Percentiles rank a stretch among this genome's conserved stretches.
Evolutionary conservation across 805 yeast genomes (phyloP).

Genomic region (Candida stauntonica): DNA sequence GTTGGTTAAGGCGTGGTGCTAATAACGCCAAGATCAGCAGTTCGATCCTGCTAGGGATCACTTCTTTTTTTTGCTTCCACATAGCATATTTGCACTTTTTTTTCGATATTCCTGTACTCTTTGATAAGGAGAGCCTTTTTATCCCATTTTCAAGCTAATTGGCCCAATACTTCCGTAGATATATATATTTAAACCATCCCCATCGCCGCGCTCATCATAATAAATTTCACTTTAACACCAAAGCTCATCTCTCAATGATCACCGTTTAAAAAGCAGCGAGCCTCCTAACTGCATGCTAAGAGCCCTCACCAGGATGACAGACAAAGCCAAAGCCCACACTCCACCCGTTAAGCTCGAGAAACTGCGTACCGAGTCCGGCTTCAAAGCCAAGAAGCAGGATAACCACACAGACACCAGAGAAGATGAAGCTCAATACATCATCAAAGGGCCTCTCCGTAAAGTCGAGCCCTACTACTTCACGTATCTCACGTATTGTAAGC

Average conservation of each 20-base stretch:
- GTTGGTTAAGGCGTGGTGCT: slow-evolving; percentile 60
- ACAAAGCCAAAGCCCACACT: slow-evolving; percentile 11
- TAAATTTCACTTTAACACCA: no score
- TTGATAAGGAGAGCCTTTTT: no score
- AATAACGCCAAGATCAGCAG: slow-evolving; percentile 66
- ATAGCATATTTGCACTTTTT: not conserved
- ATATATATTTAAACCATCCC: no score
- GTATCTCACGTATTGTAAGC: slow-evolving; percentile 83
- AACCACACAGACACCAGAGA: slow-evolving; percentile 19
- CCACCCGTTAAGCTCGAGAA: slow-evolving; percentile 17
- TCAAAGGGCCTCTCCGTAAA: slow-evolving; percentile 61
- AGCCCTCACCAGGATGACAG: not conserved
- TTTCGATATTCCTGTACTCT: no score
- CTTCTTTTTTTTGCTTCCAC: slow-evolving; percentile 22
- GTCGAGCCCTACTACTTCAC: slow-evolving; percentile 86
- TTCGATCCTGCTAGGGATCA: slow-evolving; percentile 88
- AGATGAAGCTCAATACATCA: slow-evolving; percentile 48
- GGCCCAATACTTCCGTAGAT: no score
- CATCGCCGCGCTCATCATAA: no score
- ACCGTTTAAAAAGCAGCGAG: no score
- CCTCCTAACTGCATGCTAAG: not conserved
- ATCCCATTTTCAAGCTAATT: no score
- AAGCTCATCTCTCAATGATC: no score
- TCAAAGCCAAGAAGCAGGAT: slow-evolving; percentile 21
- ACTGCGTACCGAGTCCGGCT: slow-evolving; percentile 19